phyloP scores from a whole-genome alignment of 1,284 basidiomycete species.

The Cryptococcus hybrid region DNA sequence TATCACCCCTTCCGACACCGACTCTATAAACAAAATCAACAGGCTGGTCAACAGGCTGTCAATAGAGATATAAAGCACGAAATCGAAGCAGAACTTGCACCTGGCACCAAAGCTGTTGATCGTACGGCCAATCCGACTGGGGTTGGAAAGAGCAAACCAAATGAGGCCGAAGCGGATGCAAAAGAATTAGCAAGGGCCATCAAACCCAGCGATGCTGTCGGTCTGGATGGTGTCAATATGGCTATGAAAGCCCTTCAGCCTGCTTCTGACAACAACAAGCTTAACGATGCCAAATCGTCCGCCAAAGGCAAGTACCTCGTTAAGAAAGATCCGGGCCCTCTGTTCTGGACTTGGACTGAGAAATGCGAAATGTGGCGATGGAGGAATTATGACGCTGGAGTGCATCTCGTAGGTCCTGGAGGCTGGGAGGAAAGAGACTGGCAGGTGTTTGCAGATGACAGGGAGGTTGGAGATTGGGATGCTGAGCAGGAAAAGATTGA shows the following conservation, averaged over 20 bases:
- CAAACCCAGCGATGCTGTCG: background rate
- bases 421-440: conserved; percentile 42
- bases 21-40: background rate
- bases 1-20: background rate
- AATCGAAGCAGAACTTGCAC: conserved; percentile 4
- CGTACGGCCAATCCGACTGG: background rate
- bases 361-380: conserved; percentile 34
- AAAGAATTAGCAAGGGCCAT: background rate
- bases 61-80: conserved; percentile 9
- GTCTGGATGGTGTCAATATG: conserved; percentile 5
- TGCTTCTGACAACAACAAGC: background rate
- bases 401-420: conserved; percentile 23
- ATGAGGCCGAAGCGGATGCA: background rate
- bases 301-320: background rate
- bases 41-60: background rate
- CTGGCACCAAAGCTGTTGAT: conserved; percentile 2
- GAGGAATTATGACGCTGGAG: conserved; percentile 29
- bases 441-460: conserved; percentile 38
- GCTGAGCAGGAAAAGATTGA: conserved; percentile 23
- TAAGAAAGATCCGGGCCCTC: conserved; percentile 1
- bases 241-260: conserved; percentile 10
- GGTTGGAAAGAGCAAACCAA: background rate
- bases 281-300: background rate
- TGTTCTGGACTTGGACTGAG: conserved; percentile 36
- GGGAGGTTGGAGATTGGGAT: conserved; percentile 28